Evolutionary conservation across 495 filamentous ascomycete genomes (phyloP).

Genomic region (Hypomontagnella monticulosa): DNA sequence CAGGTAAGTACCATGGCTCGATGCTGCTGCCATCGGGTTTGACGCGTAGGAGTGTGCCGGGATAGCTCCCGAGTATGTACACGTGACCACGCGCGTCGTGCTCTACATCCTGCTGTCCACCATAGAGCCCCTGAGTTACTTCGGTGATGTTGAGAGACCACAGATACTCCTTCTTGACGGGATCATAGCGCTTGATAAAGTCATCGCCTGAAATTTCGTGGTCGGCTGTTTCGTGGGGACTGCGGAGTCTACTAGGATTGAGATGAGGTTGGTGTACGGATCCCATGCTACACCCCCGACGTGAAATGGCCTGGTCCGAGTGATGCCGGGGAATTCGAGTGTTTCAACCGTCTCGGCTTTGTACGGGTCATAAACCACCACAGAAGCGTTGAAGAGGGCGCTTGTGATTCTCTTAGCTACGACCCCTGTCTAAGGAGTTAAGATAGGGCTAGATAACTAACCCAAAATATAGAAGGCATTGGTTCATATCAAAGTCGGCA

Average conservation of each 20-base stretch:
- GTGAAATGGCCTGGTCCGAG: constrained; percentile 43
- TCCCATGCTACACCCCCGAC: constrained; percentile 48
- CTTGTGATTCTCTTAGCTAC: constrained; percentile 15
- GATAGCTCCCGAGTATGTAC: constrained; percentile 49
- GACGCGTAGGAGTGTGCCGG: constrained; percentile 43
- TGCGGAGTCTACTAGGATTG: constrained; percentile 47
- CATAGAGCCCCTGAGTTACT: constrained; percentile 38
- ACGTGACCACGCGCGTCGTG: constrained; percentile 46
- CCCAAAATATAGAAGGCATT: constrained; percentile 45
- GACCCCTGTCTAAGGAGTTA: background rate
- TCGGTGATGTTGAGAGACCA: constrained; percentile 47
- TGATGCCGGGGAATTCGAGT: constrained; percentile 42
- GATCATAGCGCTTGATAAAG: constrained; percentile 41
- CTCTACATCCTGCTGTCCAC: constrained; percentile 49
- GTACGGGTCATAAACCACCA: constrained; percentile 49
- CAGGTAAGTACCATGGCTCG: constrained; percentile 43
- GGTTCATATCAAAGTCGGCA: constrained; percentile 47
- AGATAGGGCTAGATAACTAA: constrained; percentile 12
- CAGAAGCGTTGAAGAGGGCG: constrained; percentile 39
- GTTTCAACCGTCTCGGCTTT: constrained; percentile 38
- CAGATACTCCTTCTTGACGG: constrained; percentile 17
- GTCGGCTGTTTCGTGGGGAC: constrained; percentile 41
- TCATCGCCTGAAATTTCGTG: constrained; percentile 44
- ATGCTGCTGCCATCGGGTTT: constrained; percentile 39
- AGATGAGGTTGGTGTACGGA: constrained; percentile 41